Base-by-base conservation (phyloP, 2,329 filamentous ascomycete genomes). In the Didymella lethalis region DNA sequence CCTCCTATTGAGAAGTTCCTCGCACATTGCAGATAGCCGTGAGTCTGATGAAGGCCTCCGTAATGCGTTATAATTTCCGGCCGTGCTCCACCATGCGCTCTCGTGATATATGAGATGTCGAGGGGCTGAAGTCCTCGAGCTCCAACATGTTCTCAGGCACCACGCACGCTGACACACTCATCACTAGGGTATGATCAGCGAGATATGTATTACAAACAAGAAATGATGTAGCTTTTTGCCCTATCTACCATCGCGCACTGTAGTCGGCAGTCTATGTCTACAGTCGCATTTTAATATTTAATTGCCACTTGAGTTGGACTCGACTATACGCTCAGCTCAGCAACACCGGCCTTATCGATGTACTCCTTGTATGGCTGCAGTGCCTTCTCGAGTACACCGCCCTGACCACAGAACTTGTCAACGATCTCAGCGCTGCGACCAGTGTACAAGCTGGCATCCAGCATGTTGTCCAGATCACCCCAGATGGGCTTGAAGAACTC, bases 401-500 rank as follows among this genome's bases (percentile, higher is more conserved):
- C 65, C 48, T 65, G 29, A 3, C 61, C 68, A 46, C 66, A 69
- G 44, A 70, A 69, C 62, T 57, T 63, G 12, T 69, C 66, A 1
- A 70, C 68, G 49, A 71, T 71, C 57, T 69, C 59, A 29, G 60
- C 52, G 79, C 76, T 88, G 77, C 23, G 81, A 4, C 86, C 86
- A 52, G 85, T 83, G 63, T 87, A 88, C 56, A 82, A 81, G 69
- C 83, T 83, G 1, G 90, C 82, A 62, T 89, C 84, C 47, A 93
- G 78, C 78, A 93, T 84, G 41, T 75, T 78, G 64, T 92, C 89
- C 29, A 93, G 80, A 63, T 93, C 88, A 47, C 72, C 82, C 81
- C 86, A 86, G 63, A 94, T 87, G 1, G 90, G 82, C 59, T 77
- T 82, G 81, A 97, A 97, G 82, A 91, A 97, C 43, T 86, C 81